Conservation (phyloP, 495 filamentous ascomycete species). For the Daldinia grandis region DNA sequence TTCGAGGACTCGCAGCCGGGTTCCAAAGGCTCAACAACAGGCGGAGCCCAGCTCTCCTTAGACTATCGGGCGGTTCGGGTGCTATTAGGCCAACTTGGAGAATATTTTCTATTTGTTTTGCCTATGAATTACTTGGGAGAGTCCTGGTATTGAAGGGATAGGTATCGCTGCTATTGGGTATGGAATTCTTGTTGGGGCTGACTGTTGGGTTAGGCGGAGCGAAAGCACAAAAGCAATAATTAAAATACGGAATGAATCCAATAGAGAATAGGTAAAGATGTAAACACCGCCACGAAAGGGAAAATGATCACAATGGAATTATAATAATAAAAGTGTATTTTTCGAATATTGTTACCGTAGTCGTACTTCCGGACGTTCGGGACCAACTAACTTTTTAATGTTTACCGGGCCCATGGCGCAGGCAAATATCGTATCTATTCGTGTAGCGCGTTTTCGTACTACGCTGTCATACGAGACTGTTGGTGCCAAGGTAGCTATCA, state of each 20-base stretch:
- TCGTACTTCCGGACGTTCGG: neutral
- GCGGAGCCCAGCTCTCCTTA: neutral
- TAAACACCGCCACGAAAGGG: neutral
- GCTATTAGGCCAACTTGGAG: neutral
- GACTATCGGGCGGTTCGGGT: neutral
- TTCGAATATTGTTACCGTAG: neutral
- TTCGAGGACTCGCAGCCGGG: conserved; percentile 20
- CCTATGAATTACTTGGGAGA: neutral
- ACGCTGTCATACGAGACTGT: neutral
- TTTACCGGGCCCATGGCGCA: neutral
- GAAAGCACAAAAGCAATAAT: neutral
- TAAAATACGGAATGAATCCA: neutral
- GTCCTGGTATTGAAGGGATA: neutral
- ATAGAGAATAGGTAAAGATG: neutral
- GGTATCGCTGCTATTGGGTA: neutral
- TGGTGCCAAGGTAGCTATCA: neutral
- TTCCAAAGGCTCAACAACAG: neutral
- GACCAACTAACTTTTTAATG: neutral
- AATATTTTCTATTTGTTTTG: neutral
- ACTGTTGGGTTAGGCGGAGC: neutral
- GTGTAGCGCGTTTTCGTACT: neutral
- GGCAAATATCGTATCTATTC: neutral
- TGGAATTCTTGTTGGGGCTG: neutral
- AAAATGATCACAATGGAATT: neutral
- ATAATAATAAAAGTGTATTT: neutral